These are phyloP conservation scores for Tympanopsis confertula DNA, from an alignment of 2,329 filamentous ascomycete species.

Conservation along the genomic window DNA sequence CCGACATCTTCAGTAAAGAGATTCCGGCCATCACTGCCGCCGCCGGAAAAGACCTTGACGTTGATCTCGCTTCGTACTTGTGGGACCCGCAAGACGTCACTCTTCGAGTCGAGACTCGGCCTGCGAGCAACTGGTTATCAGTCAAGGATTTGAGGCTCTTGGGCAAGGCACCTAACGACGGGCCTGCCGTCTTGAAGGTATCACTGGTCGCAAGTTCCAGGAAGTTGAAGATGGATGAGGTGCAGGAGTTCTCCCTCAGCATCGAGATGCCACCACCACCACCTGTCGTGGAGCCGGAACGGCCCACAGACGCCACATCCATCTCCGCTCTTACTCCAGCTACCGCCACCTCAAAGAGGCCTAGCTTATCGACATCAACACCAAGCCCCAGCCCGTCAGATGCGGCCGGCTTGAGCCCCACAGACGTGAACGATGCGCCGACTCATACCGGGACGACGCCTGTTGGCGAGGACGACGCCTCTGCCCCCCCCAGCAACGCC, in stretches of 20 bases:
- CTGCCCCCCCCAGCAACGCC: no score
- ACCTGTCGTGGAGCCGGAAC: no score
- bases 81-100: slow-evolving; percentile 23
- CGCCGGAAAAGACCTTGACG: slow-evolving; percentile 26
- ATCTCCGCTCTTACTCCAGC: background rate
- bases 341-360: background rate
- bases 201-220: background rate
- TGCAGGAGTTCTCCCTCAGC: background rate
- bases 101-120: slow-evolving; percentile 21
- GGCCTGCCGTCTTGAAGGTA: background rate
- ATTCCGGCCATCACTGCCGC: slow-evolving; percentile 25
- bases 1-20: slow-evolving; percentile 25
- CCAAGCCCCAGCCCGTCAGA: no score
- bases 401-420: no score
- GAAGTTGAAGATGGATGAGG: background rate
- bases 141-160: slow-evolving; percentile 4
- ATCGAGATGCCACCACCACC: no score
- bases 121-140: slow-evolving; percentile 28
- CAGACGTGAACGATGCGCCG: no score
- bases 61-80: slow-evolving; percentile 30
- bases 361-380: background rate
- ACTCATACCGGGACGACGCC: background rate
- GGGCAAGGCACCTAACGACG: background rate
- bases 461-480: background rate
- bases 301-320: no score